phyloP scores from a whole-genome alignment of 306 rosid species.

The Casuarina cunninghamiana region DNA sequence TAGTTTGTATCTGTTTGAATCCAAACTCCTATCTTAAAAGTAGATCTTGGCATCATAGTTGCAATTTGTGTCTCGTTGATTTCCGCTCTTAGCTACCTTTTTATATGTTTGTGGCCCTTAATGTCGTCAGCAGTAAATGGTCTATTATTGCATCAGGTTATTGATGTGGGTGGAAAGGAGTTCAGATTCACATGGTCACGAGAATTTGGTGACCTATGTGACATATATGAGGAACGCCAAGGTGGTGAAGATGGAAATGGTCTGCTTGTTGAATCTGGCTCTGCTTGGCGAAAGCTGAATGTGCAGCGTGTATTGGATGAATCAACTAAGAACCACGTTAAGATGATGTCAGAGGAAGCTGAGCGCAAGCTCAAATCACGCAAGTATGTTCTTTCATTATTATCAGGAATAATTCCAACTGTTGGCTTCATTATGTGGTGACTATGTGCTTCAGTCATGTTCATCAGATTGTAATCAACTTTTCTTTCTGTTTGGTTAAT shows the following conservation, averaged over 20 bases:
- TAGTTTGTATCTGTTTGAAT: not conserved
- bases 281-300: constrained; percentile 93
- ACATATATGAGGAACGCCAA: constrained; percentile 75
- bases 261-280: constrained; percentile 85
- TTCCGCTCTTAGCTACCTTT: constrained; percentile 6
- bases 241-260: constrained; percentile 83
- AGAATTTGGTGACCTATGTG: constrained; percentile 82
- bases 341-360: constrained; percentile 86
- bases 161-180: constrained; percentile 93
- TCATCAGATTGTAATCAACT: constrained; percentile 1
- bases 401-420: constrained; percentile 3
- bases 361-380: constrained; percentile 76
- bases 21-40: not conserved
- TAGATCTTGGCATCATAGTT: not conserved
- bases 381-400: constrained; percentile 51
- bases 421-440: constrained; percentile 5
- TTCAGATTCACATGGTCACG: constrained; percentile 82
- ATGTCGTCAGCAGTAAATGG: constrained; percentile 22
- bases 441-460: constrained; percentile 16
- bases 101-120: constrained; percentile 16
- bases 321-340: constrained; percentile 71
- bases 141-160: constrained; percentile 54
- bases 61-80: constrained; percentile 5
- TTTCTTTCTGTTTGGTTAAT: not conserved
- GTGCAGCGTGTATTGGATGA: constrained; percentile 92